Base-by-base conservation (phyloP, 2,329 filamentous ascomycete species). In the Fusarium sp. region DNA sequence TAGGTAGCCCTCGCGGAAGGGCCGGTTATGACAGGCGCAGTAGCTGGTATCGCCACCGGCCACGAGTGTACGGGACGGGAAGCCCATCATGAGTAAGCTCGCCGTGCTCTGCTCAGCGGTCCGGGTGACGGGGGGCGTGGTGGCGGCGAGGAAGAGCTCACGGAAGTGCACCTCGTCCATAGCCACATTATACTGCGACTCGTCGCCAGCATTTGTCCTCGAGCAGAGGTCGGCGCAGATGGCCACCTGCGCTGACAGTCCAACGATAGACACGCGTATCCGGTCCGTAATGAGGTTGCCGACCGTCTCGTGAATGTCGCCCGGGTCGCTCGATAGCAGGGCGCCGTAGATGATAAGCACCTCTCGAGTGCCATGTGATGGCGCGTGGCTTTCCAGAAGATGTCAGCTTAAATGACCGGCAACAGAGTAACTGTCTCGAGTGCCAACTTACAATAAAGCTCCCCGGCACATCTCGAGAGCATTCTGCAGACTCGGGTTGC, bases 401-500 rank as follows among this genome's bases (percentile, higher is more conserved):
- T n/a, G 42, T 75, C 40, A 75, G 63, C 22, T 40, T 16, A 31
- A 11, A 13, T 52, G 9, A 16, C 56, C 22, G 14, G 14, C 52
- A n/a, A 16, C 13, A 16, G 14, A 14, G 6, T 42, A 25, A 25
- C n/a, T 20, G 35, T 25, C 9, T 14, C 20, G 14, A 11, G 29
- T 10, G 54, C 14, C 56, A 31, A 57, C 71, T 62, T 86, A 93
- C 92, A 94, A 98, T n/a, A 99, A 86, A 38, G 93, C 93, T 63
- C 95, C 97, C 64, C 97, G 90, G 70, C 94, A 95, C 94, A 99
- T 97, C 83, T 99, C 95, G 60, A 99, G 88, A 5, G 95, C 95
- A 82, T 99, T 99, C 83, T 99, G 97, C 72, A 99, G 82, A 82
- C 93, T 95, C 18, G 94, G 92, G 74, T 92, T 91, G 45, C 94